Evolutionary conservation across 352 stramenopile species (phyloP), one percentile per base, ranked within the genome.

Genomic region (Bremia lactucae): DNA sequence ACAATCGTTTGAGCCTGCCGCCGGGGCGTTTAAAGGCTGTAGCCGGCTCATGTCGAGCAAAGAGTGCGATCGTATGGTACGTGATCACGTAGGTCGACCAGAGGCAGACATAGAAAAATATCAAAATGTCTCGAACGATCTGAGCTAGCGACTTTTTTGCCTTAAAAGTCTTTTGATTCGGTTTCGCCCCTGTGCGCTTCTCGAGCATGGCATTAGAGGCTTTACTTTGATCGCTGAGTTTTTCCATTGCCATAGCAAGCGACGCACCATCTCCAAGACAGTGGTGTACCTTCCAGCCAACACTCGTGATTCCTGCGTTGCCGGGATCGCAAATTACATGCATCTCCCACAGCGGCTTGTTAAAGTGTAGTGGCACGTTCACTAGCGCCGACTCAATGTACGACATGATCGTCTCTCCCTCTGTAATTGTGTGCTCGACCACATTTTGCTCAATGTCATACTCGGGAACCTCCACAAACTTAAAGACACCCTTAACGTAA

Each of bases 231-330:
- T 90, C 77, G 41, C 74, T 84, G 33, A 90, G 43, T 16, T 76
- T 78, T 15, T 78, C 57, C 40, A 90, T 69, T 16, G 71, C 64
- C 3, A 66, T 75, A 9, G 75, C 56, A 4, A 80, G 49, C 31
- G 77, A 87, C 9, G 74, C 70, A 13, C 77, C 77, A 40, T 90
- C 77, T 13, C 77, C 77, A 10, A 90, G 55, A 36, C 77, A 90
- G 46, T 90, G 77, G 52, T 90, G 77, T 11, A 83, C 52, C 35
- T 82, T 83, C 77, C 74, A 87, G 19, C 60, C 59, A 6, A 86
- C 36, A 28, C 66, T 68, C 3, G 72, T 85, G 13, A 72, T 42
- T 5, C 52, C 38, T 11, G 55, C 37, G 1, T 37, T 51, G 16
- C 44, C 31, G 19, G 55, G 53, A 43, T 78, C 58, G 25, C 64